phyloP scores from a whole-genome alignment of 176 grass and related monocot species.

The Rhynchospora breviuscula region DNA sequence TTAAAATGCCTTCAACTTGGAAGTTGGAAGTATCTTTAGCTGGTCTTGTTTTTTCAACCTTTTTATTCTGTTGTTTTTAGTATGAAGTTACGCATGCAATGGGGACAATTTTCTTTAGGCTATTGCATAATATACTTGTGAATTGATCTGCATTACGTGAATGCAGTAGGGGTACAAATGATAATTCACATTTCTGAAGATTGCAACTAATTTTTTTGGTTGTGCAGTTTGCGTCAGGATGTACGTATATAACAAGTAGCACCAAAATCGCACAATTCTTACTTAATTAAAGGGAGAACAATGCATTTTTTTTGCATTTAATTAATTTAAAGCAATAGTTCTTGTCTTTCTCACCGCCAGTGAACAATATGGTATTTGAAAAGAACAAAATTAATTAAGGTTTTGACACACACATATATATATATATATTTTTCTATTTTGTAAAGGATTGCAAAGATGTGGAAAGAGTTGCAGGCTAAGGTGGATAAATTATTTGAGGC shows the following conservation, averaged over 20 bases:
- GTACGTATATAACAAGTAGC: not conserved
- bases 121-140: not conserved
- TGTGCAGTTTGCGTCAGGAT: not conserved
- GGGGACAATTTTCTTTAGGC: not conserved
- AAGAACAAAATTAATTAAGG: no score
- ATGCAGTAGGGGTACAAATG: not conserved
- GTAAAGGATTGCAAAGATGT: conserved; percentile 81
- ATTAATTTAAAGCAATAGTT: no score
- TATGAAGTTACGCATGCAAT: not conserved
- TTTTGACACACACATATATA: no score
- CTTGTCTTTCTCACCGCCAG: no score
- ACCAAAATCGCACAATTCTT: not conserved
- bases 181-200: not conserved
- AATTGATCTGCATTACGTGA: not conserved
- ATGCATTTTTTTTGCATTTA: no score
- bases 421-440: not conserved
- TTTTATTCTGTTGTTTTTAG: not conserved
- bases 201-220: not conserved
- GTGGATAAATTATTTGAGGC: conserved; percentile 90
- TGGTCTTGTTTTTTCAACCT: not conserved
- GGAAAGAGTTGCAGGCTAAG: conserved; percentile 87
- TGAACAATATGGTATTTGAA: no score
- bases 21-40: not conserved
- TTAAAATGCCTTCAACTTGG: not conserved
- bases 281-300: no score